Evolutionary conservation across 2,329 filamentous ascomycete genomes (phyloP).

Genomic region (Chaetothyriales sp.): DNA sequence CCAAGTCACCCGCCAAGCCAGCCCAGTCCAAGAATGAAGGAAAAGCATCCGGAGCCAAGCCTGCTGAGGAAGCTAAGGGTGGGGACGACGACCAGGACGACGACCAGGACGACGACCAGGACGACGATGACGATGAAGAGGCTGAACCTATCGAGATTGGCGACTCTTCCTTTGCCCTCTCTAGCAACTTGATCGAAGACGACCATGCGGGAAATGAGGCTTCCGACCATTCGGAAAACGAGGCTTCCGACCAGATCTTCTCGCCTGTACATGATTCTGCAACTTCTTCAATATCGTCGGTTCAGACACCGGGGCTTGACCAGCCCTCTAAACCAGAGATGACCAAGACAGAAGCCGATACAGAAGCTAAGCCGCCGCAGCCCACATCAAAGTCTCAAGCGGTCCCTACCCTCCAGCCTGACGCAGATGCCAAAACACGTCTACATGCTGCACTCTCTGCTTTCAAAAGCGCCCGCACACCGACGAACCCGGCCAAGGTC

Average conservation of each 20-base stretch:
- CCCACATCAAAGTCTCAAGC: slow-evolving; percentile 2
- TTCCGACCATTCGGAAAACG: slow-evolving; percentile 38
- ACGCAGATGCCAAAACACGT: slow-evolving; percentile 7
- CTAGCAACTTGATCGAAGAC: not conserved
- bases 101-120: slow-evolving; percentile 19
- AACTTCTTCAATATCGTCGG: slow-evolving; percentile 55
- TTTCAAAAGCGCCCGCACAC: slow-evolving; percentile 72
- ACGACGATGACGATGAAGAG: slow-evolving; percentile 13
- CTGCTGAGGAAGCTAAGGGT: not conserved
- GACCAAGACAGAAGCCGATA: slow-evolving; percentile 1
- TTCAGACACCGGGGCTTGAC: slow-evolving; percentile 29
- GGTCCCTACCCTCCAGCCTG: not conserved
- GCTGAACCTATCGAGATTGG: slow-evolving; percentile 9
- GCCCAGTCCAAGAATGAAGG: not conserved
- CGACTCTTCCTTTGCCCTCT: not conserved
- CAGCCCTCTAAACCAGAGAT: slow-evolving; percentile 2
- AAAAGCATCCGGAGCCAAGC: slow-evolving; percentile 14
- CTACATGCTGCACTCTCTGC: slow-evolving; percentile 70
- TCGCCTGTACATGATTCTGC: slow-evolving; percentile 26
- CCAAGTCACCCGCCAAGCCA: not conserved
- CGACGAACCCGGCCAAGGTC: slow-evolving; percentile 26
- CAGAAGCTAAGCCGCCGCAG: slow-evolving; percentile 6
- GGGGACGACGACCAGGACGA: slow-evolving; percentile 20
- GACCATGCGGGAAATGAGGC: slow-evolving; percentile 35
- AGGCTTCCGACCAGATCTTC: slow-evolving; percentile 31